Conservation (phyloP, 176 grass and related monocot species). For the Eremochloa ophiuroides region DNA sequence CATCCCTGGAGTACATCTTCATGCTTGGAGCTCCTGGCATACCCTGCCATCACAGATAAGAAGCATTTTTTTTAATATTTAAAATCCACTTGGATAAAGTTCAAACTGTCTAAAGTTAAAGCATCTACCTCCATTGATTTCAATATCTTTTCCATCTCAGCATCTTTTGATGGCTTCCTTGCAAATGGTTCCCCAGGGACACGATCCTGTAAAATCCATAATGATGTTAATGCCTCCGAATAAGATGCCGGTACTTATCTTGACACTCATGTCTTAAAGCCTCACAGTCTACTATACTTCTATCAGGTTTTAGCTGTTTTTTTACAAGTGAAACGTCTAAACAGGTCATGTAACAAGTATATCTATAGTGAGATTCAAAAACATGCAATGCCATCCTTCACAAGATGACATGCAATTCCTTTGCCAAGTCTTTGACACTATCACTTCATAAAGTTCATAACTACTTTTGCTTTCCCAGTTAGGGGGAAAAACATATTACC, state of each 20-base stretch:
- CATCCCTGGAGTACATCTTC: constrained; percentile 98
- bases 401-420: not conserved
- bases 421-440: not conserved
- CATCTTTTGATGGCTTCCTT: constrained; percentile 85
- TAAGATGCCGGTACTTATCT: not conserved
- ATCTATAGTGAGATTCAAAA: not conserved
- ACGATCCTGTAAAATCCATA: constrained; percentile 41
- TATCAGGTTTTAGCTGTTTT: too few species aligned
- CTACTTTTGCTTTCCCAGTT: not conserved
- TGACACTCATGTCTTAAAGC: not conserved
- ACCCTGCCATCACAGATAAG: constrained; percentile 38
- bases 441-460: not conserved
- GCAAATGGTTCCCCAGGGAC: constrained; percentile 75
- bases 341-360: too few species aligned
- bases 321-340: too few species aligned
- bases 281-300: not conserved
- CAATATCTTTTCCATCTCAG: constrained; percentile 90
- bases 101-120: constrained; percentile 3
- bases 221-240: not conserved
- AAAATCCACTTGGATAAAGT: not conserved
- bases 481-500: not conserved
- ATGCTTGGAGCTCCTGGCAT: constrained; percentile 86
- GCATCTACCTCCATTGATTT: constrained; percentile 76
- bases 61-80: constrained; percentile 2
- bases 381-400: too few species aligned